Base-by-base conservation (phyloP, 2,329 filamentous ascomycete species). In the Trichoderma atrobrunneum region DNA sequence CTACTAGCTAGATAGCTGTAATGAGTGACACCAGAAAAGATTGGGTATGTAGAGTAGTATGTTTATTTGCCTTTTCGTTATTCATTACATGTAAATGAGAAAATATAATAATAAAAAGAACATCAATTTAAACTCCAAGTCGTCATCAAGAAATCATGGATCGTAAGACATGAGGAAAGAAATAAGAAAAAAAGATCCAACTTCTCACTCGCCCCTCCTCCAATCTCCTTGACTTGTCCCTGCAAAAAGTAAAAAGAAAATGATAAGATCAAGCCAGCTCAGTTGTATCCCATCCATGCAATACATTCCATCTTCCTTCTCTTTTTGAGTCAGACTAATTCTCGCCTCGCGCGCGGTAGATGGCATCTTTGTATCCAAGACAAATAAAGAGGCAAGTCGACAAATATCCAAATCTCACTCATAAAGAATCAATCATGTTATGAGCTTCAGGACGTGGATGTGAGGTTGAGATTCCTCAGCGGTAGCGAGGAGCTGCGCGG, bases 401-500 rank as follows among this genome's bases (percentile, higher is more conserved):
- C 30, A 57, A 51, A 51, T 51, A 51, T 21, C n/a, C 43, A 51
- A 51, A 11, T 18, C 43, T 21, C n/a, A 12, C n/a, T 51, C 43
- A 51, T 51, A 51, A 51, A 11, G 43, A 21, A 51, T 12, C n/a
- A 51, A 51, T 51, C 43, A n/a, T 51, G 43, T 21, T 51, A 51
- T 51, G n/a, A 21, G 43, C n/a, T n/a, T 30, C 18, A 28, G 54
- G 18, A 18, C 18, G 16, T 59, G 56, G 28, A 21, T 12, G 18
- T 21, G 16, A 21, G 28, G 34, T 8, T 64, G 18, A 5, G 16
- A 1, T 39, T 39, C 36, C 39, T 72, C 75, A 78, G 30, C 76
- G 72, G 64, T 79, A 80, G 30, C 75, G 74, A 67, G 75, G 75
- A 24, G 75, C 75, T 26, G 71, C 72, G 28, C 78, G 79, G 69